Evolutionary conservation across 2,329 filamentous ascomycete genomes (phyloP).

Genomic region (Thermoascus crustaceus): DNA sequence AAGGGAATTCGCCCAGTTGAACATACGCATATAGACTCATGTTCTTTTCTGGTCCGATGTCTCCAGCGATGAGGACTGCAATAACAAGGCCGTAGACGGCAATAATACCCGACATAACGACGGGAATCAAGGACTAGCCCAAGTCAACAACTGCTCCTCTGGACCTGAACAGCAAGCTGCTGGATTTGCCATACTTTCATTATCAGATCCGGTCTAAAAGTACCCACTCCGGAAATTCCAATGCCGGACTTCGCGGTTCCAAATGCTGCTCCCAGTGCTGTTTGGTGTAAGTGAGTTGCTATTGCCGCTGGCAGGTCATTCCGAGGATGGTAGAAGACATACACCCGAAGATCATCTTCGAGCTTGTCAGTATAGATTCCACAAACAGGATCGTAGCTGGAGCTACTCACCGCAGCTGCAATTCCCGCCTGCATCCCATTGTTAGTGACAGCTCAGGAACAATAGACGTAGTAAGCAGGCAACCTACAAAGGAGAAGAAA

Average conservation of each 20-base stretch:
- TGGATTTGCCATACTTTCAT: slow-evolving; percentile 49
- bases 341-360: slow-evolving; percentile 46
- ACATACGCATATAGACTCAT: slow-evolving; percentile 80
- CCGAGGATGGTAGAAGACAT: slow-evolving; percentile 20
- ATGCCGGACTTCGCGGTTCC: slow-evolving; percentile 62
- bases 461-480: background rate
- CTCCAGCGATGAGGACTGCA: slow-evolving; percentile 87
- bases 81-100: slow-evolving; percentile 97
- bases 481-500: slow-evolving; percentile 59
- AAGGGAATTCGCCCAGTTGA: background rate
- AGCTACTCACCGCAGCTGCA: slow-evolving; percentile 39
- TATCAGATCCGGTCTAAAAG: slow-evolving; percentile 58
- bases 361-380: slow-evolving; percentile 17
- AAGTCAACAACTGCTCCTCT: slow-evolving; percentile 12
- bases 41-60: slow-evolving; percentile 61
- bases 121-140: slow-evolving; percentile 42
- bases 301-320: slow-evolving; percentile 5
- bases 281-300: slow-evolving; percentile 16
- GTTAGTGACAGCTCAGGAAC: slow-evolving; percentile 19
- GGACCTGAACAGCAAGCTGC: background rate
- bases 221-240: slow-evolving; percentile 59
- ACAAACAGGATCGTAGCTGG: slow-evolving; percentile 1
- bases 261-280: slow-evolving; percentile 58
- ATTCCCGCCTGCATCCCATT: slow-evolving; percentile 36
- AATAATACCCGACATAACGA: slow-evolving; percentile 96